These are phyloP conservation scores for Podospora conica DNA, from an alignment of 495 filamentous ascomycete genomes.

Conservation along the genomic window DNA sequence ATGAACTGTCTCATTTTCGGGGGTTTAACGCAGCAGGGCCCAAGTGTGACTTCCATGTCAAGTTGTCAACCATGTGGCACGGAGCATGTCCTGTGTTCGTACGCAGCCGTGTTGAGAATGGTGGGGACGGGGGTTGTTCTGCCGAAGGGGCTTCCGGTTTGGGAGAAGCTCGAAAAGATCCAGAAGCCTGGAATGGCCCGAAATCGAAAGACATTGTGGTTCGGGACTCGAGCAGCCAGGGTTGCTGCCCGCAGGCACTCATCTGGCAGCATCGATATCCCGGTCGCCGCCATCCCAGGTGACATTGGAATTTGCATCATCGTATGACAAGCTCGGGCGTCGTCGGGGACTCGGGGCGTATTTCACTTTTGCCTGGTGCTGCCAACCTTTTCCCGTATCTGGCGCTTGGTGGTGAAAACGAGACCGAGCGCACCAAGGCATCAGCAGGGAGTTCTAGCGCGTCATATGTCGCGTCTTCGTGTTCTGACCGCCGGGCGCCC, in stretches of 20 bases:
- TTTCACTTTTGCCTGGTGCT: neutral
- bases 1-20: neutral
- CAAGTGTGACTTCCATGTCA: neutral
- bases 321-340: neutral
- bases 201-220: constrained; percentile 1
- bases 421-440: neutral
- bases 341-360: neutral
- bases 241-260: neutral
- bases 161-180: neutral
- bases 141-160: neutral
- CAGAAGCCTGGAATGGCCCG: neutral
- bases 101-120: neutral
- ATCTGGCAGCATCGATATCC: neutral
- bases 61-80: neutral
- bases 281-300: neutral
- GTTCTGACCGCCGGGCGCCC: neutral
- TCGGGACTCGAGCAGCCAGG: neutral
- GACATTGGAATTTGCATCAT: neutral
- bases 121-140: neutral
- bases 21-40: neutral
- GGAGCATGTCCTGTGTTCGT: neutral
- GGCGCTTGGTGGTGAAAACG: neutral
- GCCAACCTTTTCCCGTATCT: neutral
- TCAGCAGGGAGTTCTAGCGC: neutral
- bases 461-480: neutral